These are phyloP conservation scores for Gomphus sp. DNA, from an alignment of 1,284 basidiomycete genomes.

Conservation along the genomic window DNA sequence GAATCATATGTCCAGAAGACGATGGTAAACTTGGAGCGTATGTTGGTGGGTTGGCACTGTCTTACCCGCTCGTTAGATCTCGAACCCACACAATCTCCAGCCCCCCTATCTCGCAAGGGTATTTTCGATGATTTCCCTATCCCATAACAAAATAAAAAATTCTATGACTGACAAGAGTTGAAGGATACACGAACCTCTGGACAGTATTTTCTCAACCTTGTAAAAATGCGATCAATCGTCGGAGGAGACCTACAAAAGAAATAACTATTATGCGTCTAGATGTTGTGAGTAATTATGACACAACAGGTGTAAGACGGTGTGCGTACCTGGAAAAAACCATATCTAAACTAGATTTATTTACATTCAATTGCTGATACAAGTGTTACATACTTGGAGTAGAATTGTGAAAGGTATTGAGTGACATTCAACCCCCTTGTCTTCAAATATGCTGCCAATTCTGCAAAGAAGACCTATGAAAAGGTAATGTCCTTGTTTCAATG, in stretches of 20 bases:
- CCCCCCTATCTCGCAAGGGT: slow-evolving; percentile 54
- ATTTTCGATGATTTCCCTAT: slow-evolving; percentile 25
- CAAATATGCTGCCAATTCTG: slow-evolving; percentile 50
- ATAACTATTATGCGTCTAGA: slow-evolving; percentile 73
- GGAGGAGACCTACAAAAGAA: slow-evolving; percentile 61
- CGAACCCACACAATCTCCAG: slow-evolving; percentile 51
- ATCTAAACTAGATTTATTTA: slow-evolving; percentile 20
- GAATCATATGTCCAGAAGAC: slow-evolving; percentile 79
- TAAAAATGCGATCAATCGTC: slow-evolving; percentile 61
- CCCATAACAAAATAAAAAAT: slow-evolving; percentile 6
- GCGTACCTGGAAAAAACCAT: slow-evolving; percentile 48
- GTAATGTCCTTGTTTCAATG: neutral
- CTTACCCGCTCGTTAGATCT: slow-evolving; percentile 64
- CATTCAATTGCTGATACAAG: slow-evolving; percentile 2
- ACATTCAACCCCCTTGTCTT: slow-evolving; percentile 43
- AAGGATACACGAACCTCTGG: slow-evolving; percentile 25
- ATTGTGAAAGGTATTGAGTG: slow-evolving; percentile 44
- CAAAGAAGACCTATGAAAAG: slow-evolving; percentile 47
- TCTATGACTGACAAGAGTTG: neutral
- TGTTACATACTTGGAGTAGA: slow-evolving; percentile 51
- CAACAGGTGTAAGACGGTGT: neutral
- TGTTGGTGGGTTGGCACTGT: slow-evolving; percentile 58
- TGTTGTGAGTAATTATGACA: neutral
- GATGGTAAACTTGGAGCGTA: slow-evolving; percentile 58
- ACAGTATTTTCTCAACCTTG: slow-evolving; percentile 48